A percentile compares a stretch with the other conserved stretches of the same genome.
Conservation (phyloP, 192 early-diverging fungal species). For the Entomortierella beljakovae region DNA sequence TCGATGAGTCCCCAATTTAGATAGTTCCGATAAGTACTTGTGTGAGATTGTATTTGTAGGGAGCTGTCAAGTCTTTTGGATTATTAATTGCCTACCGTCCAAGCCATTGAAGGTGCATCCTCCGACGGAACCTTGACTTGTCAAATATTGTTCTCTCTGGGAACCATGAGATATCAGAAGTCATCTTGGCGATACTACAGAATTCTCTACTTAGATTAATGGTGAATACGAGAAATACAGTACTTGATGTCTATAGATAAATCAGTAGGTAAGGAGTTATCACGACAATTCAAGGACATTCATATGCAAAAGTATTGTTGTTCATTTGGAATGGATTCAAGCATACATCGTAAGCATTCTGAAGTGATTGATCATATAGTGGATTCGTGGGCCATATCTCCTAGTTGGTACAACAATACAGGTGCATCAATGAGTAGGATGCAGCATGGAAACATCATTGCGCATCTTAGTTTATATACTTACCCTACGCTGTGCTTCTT, state of each 20-base stretch:
- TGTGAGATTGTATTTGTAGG: no score
- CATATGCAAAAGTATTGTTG: not conserved
- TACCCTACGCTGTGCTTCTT: constrained; percentile 18
- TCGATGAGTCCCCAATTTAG: no score
- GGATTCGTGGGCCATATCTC: constrained; percentile 34
- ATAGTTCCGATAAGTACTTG: no score
- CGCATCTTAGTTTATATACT: no score
- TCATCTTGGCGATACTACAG: constrained; percentile 31
- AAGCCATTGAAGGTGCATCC: constrained; percentile 24
- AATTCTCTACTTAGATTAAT: constrained; percentile 7
- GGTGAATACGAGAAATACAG: constrained; percentile 19
- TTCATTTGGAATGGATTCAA: not conserved
- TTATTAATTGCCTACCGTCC: no score
- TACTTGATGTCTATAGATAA: not conserved
- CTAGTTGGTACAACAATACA: not conserved
- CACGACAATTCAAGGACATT: not conserved
- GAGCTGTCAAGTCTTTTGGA: no score
- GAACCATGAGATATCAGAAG: constrained; percentile 24
- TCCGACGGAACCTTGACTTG: constrained; percentile 5
- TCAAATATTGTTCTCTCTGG: constrained; percentile 28
- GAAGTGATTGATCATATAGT: constrained; percentile 8
- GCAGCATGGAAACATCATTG: no score
- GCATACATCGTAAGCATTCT: constrained; percentile 6
- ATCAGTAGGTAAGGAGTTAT: not conserved
- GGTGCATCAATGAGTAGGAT: no score